Base-by-base conservation (phyloP, 2,329 filamentous ascomycete species). In the Stachybotrys echinatus region DNA sequence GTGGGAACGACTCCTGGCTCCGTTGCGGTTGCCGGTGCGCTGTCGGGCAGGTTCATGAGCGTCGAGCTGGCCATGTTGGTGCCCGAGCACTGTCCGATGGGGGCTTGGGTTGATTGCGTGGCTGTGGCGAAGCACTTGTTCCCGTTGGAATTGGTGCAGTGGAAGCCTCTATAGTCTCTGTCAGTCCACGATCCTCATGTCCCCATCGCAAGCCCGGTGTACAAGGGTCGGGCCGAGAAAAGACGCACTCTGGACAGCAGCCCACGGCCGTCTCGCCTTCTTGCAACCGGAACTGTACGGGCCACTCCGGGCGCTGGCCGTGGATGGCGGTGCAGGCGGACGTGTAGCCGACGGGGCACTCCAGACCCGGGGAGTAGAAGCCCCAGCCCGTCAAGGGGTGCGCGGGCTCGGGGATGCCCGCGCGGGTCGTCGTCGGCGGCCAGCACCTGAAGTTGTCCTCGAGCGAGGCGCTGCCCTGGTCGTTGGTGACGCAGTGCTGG, bases 281-380 rank as follows among this genome's bases (percentile, higher is more conserved):
- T 2, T 38, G 37, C 27, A 61, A 45, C 5, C 45, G 22, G 44
- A 58, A 62, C 40, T 60, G 52, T 31, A 62, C 55, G 17, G 45
- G 22, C 55, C 55, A 59, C 7, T 54, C 56, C 17, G 52, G 45
- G 6, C 45, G 45, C 4, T 51, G 50, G 20, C 54, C 55, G 3
- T 37, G 52, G 2, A 53, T 55, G 5, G 60, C 58, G 18, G 54
- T 55, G 50, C 62, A 66, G 1, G 62, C 60, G 12, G 61, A 53
- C 5, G 50, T 55, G 49, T 61, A 60, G 12, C 62, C 62, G 6
- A 40, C 47, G 6, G 62, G 63, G 42, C 62, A 65, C 0, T 49
- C 42, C 2, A 62, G 38, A 3, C 62, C 63, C 0, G 63, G 62
- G 10, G 60, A 65, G 50, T 65, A 64, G 49, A 64, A 64, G 4